Evolutionary conservation across 2,329 filamentous ascomycete species (phyloP), one percentile per base, ranked within the genome.

Genomic region (Paracoccidioides brasiliensis): DNA sequence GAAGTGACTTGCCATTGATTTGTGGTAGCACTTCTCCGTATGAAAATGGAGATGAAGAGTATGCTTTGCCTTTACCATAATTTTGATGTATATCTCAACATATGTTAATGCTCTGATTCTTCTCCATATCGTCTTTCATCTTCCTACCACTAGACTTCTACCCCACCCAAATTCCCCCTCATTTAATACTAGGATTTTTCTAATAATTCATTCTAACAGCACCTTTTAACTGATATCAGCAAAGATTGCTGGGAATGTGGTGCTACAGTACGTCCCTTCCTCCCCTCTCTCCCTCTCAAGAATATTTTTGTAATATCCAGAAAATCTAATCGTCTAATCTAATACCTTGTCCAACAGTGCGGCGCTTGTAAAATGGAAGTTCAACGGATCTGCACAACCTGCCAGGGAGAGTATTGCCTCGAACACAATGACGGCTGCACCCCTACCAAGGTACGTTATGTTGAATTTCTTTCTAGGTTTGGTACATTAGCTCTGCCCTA

Each of bases 201-300:
- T 64, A 54, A 63, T 32, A 44, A 46, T 38, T 49, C 37, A 12
- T 35, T 48, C 4, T 33, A 37, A 37, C 55, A 70, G 66, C 57
- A 60, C 51, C 57, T 66, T 40, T 63, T 64, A 57, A 61, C 62
- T 48, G 80, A 80, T 37, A 80, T 84, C n/a, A 77, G 76, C 60
- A 75, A 80, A 64, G 81, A 89, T 64, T 95, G 90, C 73, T 93
- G 88, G 79, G 89, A 90, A 69, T 95, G 90, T 69, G 89, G 88
- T 53, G 81, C 80, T 59, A 91, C 87, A 58, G 86, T 89, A 72
- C 74, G 81, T n/a, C 30, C 22, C 28, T 15, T 0, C 9, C 33
- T 68, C 14, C 32, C 10, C 5, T 30, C 28, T 3, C 7, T 5
- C 9, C 15, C 28, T 15, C n/a, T 5, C 12, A 8, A 8, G 7